Conservation (phyloP, 1,284 basidiomycete genomes). For the Cystobasidium slooffiae region DNA sequence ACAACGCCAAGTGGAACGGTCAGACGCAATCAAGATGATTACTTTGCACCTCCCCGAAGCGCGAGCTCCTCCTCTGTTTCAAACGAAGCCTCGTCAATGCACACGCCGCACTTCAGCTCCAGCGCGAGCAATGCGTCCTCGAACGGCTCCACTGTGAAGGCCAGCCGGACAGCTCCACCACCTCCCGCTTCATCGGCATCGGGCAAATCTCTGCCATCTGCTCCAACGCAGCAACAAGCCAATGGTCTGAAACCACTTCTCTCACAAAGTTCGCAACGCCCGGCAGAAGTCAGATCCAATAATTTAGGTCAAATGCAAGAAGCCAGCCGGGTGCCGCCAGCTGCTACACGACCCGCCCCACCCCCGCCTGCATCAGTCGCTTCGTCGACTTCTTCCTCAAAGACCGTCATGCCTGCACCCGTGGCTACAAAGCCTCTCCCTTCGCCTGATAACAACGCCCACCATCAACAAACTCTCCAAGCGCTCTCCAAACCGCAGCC, state of each 20-base stretch:
- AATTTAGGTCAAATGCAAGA: constrained; percentile 50
- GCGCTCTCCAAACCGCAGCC: neutral
- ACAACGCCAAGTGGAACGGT: neutral
- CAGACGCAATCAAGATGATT: constrained; percentile 30
- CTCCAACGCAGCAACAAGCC: neutral
- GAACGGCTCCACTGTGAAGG: too few relatives aligned
- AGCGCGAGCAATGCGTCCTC: neutral
- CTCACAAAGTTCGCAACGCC: constrained; percentile 38
- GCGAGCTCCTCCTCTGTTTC: neutral
- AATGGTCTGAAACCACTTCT: constrained; percentile 48
- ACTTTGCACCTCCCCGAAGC: constrained; percentile 15
- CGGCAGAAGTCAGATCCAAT: constrained; percentile 21
- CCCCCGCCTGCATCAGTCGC: constrained; percentile 62
- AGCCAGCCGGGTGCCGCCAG: constrained; percentile 62
- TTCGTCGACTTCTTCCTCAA: constrained; percentile 56
- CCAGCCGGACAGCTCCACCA: constrained; percentile 37
- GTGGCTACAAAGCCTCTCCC: constrained; percentile 61
- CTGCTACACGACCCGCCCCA: constrained; percentile 61
- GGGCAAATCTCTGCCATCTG: constrained; percentile 11
- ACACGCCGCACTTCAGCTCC: neutral
- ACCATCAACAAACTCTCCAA: constrained; percentile 17
- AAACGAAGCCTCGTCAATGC: neutral
- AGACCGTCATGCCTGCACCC: constrained; percentile 64
- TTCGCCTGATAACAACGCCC: constrained; percentile 50
- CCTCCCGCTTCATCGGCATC: constrained; percentile 3